Conservation (phyloP, 2,329 filamentous ascomycete species). For the Capronia coronata region DNA sequence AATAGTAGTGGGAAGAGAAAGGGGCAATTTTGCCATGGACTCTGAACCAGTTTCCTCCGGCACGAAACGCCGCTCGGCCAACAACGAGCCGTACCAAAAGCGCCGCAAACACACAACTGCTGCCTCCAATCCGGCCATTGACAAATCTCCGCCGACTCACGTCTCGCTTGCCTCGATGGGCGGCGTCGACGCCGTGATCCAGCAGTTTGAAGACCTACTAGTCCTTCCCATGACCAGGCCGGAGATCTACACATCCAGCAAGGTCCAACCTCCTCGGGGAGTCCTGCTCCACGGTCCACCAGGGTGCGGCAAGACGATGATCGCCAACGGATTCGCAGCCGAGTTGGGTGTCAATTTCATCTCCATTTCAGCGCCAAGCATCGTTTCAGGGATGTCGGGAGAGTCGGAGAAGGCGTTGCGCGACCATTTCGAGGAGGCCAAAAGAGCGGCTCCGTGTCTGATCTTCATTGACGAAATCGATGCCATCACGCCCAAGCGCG, state of each 20-base stretch:
- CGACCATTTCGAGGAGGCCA: slow-evolving; percentile 82
- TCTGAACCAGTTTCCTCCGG: slow-evolving; percentile 29
- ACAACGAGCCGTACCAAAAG: slow-evolving; percentile 62
- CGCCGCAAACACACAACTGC: slow-evolving; percentile 49
- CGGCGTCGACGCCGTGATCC: slow-evolving; percentile 66
- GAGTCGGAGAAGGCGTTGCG: slow-evolving; percentile 82
- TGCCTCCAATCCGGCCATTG: slow-evolving; percentile 45
- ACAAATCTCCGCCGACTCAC: slow-evolving; percentile 60
- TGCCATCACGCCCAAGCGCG: slow-evolving; percentile 78
- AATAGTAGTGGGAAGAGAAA: slow-evolving; percentile 1
- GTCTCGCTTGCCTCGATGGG: slow-evolving; percentile 66
- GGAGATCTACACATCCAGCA: slow-evolving; percentile 57
- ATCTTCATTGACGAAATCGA: slow-evolving; percentile 92
- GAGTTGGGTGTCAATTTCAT: slow-evolving; percentile 71
- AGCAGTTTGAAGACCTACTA: slow-evolving; percentile 63
- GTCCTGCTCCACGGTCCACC: slow-evolving; percentile 76
- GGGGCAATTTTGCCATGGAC: slow-evolving; percentile 15
- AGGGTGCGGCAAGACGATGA: slow-evolving; percentile 79
- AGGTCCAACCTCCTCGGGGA: slow-evolving; percentile 64
- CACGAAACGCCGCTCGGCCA: slow-evolving; percentile 53
- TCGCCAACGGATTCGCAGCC: slow-evolving; percentile 72
- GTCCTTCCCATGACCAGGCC: slow-evolving; percentile 66
- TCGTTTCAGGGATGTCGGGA: slow-evolving; percentile 81
- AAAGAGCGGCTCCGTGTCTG: slow-evolving; percentile 75
- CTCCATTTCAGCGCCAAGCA: slow-evolving; percentile 70